Conservation (phyloP, 2,329 filamentous ascomycete genomes). For the Cladobotryum mycophilum region DNA sequence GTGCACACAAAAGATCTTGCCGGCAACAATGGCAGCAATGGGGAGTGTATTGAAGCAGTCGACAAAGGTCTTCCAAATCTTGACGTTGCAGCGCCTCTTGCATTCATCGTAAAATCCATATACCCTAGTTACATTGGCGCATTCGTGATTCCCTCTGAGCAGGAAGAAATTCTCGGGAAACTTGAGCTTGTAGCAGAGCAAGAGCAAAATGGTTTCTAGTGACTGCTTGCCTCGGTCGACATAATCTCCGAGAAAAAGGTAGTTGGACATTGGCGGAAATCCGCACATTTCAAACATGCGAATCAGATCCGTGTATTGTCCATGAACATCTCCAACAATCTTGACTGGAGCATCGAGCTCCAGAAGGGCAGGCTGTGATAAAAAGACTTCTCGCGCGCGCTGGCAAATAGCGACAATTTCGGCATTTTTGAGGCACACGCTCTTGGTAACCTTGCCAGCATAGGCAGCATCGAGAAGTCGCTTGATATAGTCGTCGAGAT, state of each 20-base stretch:
- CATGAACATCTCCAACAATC: slow-evolving; percentile 94
- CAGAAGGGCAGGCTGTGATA: slow-evolving; percentile 85
- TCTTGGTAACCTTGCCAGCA: slow-evolving; percentile 94
- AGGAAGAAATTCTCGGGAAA: slow-evolving; percentile 97
- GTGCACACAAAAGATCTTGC: slow-evolving; percentile 97
- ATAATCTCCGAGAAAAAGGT: slow-evolving; percentile 91
- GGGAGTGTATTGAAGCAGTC: slow-evolving; percentile 95
- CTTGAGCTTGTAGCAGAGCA: slow-evolving; percentile 95
- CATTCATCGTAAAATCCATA: slow-evolving; percentile 99
- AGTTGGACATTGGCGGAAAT: slow-evolving; percentile 87
- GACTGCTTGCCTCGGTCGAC: slow-evolving; percentile 96
- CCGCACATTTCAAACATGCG: slow-evolving; percentile 99
- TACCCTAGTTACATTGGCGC: slow-evolving; percentile 89
- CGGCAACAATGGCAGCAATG: slow-evolving; percentile 92
- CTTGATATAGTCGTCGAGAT: slow-evolving; percentile 96
- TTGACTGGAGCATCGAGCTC: slow-evolving; percentile 94
- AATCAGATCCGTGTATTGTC: slow-evolving; percentile 92
- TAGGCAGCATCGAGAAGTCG: slow-evolving; percentile 91
- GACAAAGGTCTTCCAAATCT: slow-evolving; percentile 96
- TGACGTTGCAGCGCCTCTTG: slow-evolving; percentile 92
- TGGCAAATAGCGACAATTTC: slow-evolving; percentile 93
- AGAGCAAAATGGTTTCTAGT: slow-evolving; percentile 84
- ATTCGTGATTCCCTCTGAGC: slow-evolving; percentile 91
- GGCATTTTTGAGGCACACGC: slow-evolving; percentile 93
- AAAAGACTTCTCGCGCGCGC: slow-evolving; percentile 78